A percentile compares a stretch with the other conserved stretches of the same genome.
Conservation (phyloP, 345 rosid genomes). For the Brassica juncea region DNA sequence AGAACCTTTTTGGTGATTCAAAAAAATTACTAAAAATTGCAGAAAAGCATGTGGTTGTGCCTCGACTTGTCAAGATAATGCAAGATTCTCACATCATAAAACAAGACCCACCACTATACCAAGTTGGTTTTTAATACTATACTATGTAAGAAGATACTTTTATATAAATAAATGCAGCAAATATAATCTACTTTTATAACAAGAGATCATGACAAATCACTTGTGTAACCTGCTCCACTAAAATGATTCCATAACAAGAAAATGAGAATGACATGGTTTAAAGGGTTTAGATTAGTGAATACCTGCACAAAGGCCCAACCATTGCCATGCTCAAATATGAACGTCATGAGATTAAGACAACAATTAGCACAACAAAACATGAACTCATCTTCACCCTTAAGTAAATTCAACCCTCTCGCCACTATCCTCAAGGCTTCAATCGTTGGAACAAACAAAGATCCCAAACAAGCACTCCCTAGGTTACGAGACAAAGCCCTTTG, state of each 20-base stretch:
- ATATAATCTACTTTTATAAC: neutral
- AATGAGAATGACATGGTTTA: slow-evolving; percentile 13
- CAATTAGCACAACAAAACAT: slow-evolving; percentile 99
- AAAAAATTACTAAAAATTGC: slow-evolving; percentile 12
- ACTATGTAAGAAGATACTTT: slow-evolving; percentile 6
- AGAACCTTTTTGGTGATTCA: slow-evolving; percentile 5
- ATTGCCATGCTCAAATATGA: slow-evolving; percentile 83
- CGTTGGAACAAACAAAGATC: slow-evolving; percentile 85
- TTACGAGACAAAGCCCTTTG: slow-evolving; percentile 80
- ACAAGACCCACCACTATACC: slow-evolving; percentile 28
- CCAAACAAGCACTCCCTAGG: slow-evolving; percentile 98
- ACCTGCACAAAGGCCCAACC: slow-evolving; percentile 99
- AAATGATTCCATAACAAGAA: slow-evolving; percentile 4
- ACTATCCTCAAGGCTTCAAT: slow-evolving; percentile 86
- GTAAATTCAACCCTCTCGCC: slow-evolving; percentile 84
- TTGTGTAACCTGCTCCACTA: slow-evolving; percentile 13
- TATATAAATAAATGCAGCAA: slow-evolving; percentile 20
- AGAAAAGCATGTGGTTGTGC: slow-evolving; percentile 38
- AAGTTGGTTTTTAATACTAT: slow-evolving; percentile 10
- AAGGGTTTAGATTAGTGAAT: neutral
- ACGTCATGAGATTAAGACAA: slow-evolving; percentile 75
- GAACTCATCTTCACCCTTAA: slow-evolving; percentile 97
- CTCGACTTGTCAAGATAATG: slow-evolving; percentile 23
- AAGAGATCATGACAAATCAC: slow-evolving; percentile 16
- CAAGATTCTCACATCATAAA: slow-evolving; percentile 28